These are phyloP conservation scores for Paramecium octaurelia DNA, from an alignment of 73 alveolate genomes.

Conservation along the genomic window DNA sequence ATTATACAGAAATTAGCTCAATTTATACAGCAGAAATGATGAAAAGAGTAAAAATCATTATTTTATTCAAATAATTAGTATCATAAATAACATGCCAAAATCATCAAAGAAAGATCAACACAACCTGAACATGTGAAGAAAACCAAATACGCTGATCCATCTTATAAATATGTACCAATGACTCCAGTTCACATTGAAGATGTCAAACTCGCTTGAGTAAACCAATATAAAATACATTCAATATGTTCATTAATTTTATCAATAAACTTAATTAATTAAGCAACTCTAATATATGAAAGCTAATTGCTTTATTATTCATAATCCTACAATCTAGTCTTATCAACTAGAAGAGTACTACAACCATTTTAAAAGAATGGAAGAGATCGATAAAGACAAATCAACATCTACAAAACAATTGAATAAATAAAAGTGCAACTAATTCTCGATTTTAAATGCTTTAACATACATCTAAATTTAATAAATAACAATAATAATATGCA, in stretches of 20 bases:
- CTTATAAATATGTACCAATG: conserved; percentile 33
- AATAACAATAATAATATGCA: neutral
- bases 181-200: neutral
- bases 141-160: conserved; percentile 41
- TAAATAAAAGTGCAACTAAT: neutral
- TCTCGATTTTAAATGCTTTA: neutral
- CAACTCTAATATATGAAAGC: neutral
- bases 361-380: neutral
- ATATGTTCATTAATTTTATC: neutral
- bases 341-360: neutral
- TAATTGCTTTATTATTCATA: neutral
- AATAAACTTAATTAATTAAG: neutral
- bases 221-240: neutral
- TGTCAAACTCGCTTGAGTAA: neutral
- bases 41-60: conserved; percentile 48
- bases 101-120: conserved; percentile 8
- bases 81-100: conserved; percentile 30
- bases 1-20: conserved; percentile 56
- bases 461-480: conserved; percentile 26
- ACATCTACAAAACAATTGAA: neutral
- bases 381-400: neutral
- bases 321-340: neutral
- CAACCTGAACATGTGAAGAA: conserved; percentile 4
- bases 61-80: neutral
- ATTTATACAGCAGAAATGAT: conserved; percentile 60